Evolutionary conservation across 106 monocot species (phyloP).

Genomic region (Apostasia ramifera): DNA sequence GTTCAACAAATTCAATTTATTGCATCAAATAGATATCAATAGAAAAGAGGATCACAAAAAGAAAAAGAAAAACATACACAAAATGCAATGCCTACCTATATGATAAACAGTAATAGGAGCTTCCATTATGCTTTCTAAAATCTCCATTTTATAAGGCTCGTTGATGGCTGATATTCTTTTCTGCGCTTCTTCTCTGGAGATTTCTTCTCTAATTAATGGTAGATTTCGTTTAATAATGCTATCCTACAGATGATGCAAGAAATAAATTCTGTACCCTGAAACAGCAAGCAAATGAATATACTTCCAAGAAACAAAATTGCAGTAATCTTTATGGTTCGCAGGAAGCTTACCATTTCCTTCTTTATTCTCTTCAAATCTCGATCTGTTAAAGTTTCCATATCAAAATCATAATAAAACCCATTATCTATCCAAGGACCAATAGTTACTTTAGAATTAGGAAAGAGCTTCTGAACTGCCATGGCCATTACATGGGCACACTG

Average conservation of each 20-base stretch:
- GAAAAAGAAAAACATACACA: background rate
- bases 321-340: background rate
- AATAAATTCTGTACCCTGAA: constrained; percentile 75
- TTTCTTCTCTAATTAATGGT: constrained; percentile 86
- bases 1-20: background rate
- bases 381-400: constrained; percentile 86
- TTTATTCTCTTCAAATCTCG: constrained; percentile 91
- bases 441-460: constrained; percentile 81
- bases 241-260: constrained; percentile 96
- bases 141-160: constrained; percentile 96
- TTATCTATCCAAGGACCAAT: constrained; percentile 98
- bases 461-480: constrained; percentile 98
- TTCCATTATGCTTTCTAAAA: constrained; percentile 82
- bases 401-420: constrained; percentile 97
- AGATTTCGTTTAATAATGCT: constrained; percentile 77
- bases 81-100: constrained; percentile 42
- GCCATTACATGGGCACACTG: constrained; percentile 99
- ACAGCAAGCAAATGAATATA: constrained; percentile 71
- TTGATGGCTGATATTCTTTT: constrained; percentile 70
- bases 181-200: constrained; percentile 83
- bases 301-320: constrained; percentile 14
- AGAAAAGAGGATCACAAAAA: background rate
- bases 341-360: constrained; percentile 76
- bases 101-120: constrained; percentile 90
- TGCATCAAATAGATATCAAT: constrained; percentile 6